Conservation (phyloP, 495 filamentous ascomycete genomes). For the Xylaria curta region DNA sequence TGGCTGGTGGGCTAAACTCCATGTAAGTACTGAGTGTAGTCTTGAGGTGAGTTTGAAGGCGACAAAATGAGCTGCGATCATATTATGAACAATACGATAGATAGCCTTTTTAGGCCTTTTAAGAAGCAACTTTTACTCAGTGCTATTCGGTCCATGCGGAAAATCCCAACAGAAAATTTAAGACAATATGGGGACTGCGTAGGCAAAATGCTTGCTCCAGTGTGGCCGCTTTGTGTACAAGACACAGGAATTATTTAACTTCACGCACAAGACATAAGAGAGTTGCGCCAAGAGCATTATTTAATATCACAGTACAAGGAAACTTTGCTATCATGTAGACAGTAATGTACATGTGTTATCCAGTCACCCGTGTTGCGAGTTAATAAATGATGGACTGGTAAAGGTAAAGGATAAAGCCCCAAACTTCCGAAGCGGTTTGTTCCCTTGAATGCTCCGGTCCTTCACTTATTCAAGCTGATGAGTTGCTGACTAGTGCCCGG, state of each 20-base stretch:
- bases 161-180: not conserved
- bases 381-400: not conserved
- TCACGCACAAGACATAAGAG: not conserved
- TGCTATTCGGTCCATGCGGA: not conserved
- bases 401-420: not conserved
- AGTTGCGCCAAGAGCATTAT: not conserved
- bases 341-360: conserved; percentile 20
- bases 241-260: not conserved
- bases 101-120: not conserved
- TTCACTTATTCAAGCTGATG: not conserved
- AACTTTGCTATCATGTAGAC: conserved; percentile 14
- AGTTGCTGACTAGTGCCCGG: not conserved
- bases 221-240: not conserved
- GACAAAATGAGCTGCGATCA: not conserved
- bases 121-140: too few species aligned
- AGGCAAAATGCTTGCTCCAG: not conserved
- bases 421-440: not conserved
- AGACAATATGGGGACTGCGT: not conserved
- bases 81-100: not conserved
- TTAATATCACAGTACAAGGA: not conserved
- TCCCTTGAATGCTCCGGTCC: not conserved
- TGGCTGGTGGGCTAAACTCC: not conserved
- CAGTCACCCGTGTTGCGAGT: not conserved
- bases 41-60: not conserved
- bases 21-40: not conserved